These are phyloP conservation scores for Agaricales sp. DNA, from an alignment of 1,284 basidiomycete genomes.

Conservation along the genomic window DNA sequence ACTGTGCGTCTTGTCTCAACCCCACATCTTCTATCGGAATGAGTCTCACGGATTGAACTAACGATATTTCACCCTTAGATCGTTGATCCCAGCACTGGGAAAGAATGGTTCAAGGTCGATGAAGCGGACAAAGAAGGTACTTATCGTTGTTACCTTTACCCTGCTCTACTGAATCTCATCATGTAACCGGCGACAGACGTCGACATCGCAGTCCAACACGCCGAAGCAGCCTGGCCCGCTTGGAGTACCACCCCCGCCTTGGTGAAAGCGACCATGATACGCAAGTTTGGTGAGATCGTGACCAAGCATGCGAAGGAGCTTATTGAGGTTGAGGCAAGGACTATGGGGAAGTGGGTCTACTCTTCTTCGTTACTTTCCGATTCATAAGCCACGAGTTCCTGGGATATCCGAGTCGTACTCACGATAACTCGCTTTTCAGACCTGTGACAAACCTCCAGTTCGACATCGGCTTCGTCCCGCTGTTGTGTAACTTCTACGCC, in stretches of 20 bases:
- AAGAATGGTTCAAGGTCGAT: not conserved
- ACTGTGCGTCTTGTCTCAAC: too few species aligned
- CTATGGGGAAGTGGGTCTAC: not conserved
- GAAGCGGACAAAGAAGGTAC: not conserved
- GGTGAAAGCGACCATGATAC: not conserved
- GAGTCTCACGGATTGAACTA: too few species aligned
- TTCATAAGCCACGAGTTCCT: not conserved
- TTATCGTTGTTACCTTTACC: not conserved
- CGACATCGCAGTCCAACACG: not conserved
- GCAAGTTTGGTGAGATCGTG: not conserved
- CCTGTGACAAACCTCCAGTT: too few species aligned
- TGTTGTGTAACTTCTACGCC: not conserved
- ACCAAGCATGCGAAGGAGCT: conserved; percentile 1
- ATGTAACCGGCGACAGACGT: conserved; percentile 3
- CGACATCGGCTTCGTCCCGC: not conserved
- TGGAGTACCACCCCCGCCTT: not conserved
- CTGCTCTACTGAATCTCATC: too few species aligned
- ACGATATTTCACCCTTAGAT: too few species aligned
- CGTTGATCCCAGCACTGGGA: not conserved
- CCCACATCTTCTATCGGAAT: too few species aligned
- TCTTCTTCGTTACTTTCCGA: too few species aligned
- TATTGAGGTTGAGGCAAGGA: not conserved
- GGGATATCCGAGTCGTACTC: not conserved
- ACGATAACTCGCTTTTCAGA: too few species aligned
- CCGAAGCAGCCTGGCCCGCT: conserved; percentile 2